Evolutionary conservation across 306 rosid species (phyloP).

Genomic region (Senna siamea): DNA sequence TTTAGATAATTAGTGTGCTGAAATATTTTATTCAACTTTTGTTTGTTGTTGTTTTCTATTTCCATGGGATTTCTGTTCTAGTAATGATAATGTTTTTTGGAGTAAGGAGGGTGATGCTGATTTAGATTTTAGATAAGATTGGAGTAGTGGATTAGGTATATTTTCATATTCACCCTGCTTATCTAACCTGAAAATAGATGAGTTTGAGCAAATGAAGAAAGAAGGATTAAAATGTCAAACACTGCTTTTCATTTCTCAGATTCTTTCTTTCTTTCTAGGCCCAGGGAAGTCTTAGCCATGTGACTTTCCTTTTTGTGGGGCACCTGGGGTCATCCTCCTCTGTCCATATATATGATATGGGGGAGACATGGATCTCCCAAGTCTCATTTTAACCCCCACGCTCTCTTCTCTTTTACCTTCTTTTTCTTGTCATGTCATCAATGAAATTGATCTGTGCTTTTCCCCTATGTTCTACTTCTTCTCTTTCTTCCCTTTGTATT

Average conservation of each 20-base stretch:
- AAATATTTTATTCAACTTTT: too few species aligned
- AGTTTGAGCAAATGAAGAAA: not conserved
- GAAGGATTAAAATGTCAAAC: slow-evolving; percentile 1
- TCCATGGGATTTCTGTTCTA: not conserved
- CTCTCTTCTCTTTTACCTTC: not conserved
- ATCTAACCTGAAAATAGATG: not conserved
- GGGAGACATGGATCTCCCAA: not conserved
- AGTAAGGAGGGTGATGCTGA: not conserved
- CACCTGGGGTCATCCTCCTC: not conserved
- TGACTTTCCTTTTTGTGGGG: slow-evolving; percentile 25
- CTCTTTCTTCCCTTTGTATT: not conserved
- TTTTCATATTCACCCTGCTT: not conserved
- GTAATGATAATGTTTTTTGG: not conserved
- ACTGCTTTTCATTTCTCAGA: not conserved
- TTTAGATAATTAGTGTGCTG: not conserved
- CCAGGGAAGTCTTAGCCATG: slow-evolving; percentile 7
- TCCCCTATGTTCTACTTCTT: not conserved
- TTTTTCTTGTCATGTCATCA: not conserved
- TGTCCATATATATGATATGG: not conserved
- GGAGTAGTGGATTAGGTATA: not conserved
- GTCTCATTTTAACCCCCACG: slow-evolving; percentile 13
- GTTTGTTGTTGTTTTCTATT: not conserved
- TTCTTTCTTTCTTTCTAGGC: not conserved
- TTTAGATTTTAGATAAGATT: not conserved
- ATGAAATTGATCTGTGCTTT: not conserved